Evolutionary conservation across 2,329 filamentous ascomycete species (phyloP), one percentile per base, ranked within the genome.

Genomic region (Diplodia scrobiculata): DNA sequence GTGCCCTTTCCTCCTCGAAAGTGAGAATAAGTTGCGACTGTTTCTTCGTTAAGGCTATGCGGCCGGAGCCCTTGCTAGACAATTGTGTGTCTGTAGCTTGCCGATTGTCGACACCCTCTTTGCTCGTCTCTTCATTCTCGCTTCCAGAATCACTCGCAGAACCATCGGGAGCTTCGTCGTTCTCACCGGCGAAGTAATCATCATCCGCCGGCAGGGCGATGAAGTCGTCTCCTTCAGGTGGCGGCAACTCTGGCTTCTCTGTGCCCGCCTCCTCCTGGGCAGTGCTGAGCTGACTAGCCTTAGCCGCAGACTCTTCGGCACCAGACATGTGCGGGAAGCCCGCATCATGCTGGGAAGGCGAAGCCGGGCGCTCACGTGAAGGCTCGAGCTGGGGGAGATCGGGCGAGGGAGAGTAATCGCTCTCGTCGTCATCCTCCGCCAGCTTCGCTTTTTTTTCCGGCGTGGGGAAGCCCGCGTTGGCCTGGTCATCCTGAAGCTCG

Each of bases 281-380:
- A n/a, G 58, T 36, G 34, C 58, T 62, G 25, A 62, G 58, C 29
- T 62, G 45, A 14, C 25, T 27, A 9, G 45, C 58, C 45, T 62
- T 62, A 4, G 45, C 58, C 1, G 27, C 58, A n/a, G 58, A 36
- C 45, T 62, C 38, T 7, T 41, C 41, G 27, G 1, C 51, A 19
- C 38, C 13, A 6, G 63, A 34, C 63, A 65, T 65, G 21, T 65
- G 63, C 11, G 63, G 63, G 21, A 50, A 65, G 14, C 21, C 52
- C 4, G 13, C 1, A 6, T 34, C 63, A 6, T 25, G 51, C 63
- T 38, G 63, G 14, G 52, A 65, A 3, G 36, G 51, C 27, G 38
- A 48, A 13, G 34, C 41, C 13, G 41, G 58, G 29, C 36, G 48
- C n/a, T 58, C 63, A 58, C 63, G 63, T 48, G 63, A 36, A 65